phyloP scores from a whole-genome alignment of 371 early-diverging fungal species.

The Polyrhizophydium stewartii region DNA sequence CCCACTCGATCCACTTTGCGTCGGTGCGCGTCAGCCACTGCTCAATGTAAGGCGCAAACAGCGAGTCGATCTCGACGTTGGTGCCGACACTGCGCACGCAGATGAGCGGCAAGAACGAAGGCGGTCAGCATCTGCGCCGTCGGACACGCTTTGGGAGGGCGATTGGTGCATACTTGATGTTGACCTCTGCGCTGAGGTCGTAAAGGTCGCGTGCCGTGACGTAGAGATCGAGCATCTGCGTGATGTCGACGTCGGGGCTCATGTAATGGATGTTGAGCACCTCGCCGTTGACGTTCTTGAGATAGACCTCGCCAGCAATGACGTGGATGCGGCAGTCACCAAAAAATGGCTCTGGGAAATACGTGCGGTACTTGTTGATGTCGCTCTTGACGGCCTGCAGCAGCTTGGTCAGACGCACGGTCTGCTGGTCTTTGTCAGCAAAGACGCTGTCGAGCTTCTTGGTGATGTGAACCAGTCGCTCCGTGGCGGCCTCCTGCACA shows the following conservation, averaged over 20 bases:
- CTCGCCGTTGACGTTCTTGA: constrained; percentile 17
- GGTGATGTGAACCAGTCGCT: constrained; percentile 8
- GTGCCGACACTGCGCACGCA: neutral
- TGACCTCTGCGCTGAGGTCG: constrained; percentile 22
- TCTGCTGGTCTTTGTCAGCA: constrained; percentile 5
- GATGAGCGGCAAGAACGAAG: too few relatives aligned
- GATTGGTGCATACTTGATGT: constrained; percentile 8
- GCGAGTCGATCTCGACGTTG: constrained; percentile 26
- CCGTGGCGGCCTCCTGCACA: constrained; percentile 14
- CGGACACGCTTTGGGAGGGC: neutral
- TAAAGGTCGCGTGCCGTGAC: constrained; percentile 21
- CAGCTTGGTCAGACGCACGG: constrained; percentile 15
- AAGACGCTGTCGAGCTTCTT: constrained; percentile 4
- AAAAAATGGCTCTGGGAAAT: constrained; percentile 25
- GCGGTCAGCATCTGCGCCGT: neutral
- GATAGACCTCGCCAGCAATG: constrained; percentile 13
- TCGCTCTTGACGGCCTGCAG: constrained; percentile 19
- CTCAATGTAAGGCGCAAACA: constrained; percentile 28
- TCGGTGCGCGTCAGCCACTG: constrained; percentile 28
- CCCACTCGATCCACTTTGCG: constrained; percentile 36
- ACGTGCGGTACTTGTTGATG: constrained; percentile 17
- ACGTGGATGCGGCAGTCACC: constrained; percentile 6
- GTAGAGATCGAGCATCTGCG: constrained; percentile 33
- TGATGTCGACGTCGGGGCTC: constrained; percentile 13
- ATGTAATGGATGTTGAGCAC: constrained; percentile 14